These are phyloP conservation scores for Aspergillus luchuensis DNA, from an alignment of 2,329 filamentous ascomycete species.

Conservation along the genomic window DNA sequence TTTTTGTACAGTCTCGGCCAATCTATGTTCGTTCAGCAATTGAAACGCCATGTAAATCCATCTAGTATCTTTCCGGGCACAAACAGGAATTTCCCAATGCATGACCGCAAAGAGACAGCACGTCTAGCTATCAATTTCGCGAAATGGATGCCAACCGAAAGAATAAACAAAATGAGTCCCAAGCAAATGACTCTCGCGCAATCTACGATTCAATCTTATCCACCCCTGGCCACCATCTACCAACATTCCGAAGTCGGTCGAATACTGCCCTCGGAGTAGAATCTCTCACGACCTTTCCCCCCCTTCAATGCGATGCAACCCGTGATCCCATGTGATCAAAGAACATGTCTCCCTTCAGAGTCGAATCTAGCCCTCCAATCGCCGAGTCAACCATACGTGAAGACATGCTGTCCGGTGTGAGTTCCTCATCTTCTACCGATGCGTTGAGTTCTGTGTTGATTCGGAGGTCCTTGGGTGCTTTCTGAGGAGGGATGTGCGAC, in stretches of 20 bases:
- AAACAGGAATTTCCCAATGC: background rate
- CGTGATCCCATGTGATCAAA: constrained; percentile 49
- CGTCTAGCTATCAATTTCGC: background rate
- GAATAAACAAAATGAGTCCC: background rate
- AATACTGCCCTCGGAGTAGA: background rate
- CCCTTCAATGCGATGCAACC: constrained; percentile 30
- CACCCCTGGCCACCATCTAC: background rate
- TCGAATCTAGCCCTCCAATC: constrained; percentile 44
- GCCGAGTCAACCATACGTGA: constrained; percentile 50
- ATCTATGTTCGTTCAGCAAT: constrained; percentile 4
- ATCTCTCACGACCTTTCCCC: background rate
- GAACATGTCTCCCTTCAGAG: constrained; percentile 44
- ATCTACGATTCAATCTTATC: background rate
- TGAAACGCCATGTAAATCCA: constrained; percentile 9
- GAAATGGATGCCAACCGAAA: background rate
- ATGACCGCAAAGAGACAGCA: background rate
- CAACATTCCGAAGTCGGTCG: background rate
- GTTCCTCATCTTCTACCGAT: constrained; percentile 44
- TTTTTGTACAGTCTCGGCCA: background rate
- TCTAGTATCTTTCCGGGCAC: constrained; percentile 15
- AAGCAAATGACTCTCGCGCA: background rate
- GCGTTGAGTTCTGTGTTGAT: constrained; percentile 48
- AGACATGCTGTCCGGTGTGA: constrained; percentile 53
- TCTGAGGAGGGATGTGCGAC: constrained; percentile 30
- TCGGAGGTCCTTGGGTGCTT: constrained; percentile 44